Evolutionary conservation across 805 yeast genomes (phyloP).

Genomic region (Wickerhamiella hasegawae): DNA sequence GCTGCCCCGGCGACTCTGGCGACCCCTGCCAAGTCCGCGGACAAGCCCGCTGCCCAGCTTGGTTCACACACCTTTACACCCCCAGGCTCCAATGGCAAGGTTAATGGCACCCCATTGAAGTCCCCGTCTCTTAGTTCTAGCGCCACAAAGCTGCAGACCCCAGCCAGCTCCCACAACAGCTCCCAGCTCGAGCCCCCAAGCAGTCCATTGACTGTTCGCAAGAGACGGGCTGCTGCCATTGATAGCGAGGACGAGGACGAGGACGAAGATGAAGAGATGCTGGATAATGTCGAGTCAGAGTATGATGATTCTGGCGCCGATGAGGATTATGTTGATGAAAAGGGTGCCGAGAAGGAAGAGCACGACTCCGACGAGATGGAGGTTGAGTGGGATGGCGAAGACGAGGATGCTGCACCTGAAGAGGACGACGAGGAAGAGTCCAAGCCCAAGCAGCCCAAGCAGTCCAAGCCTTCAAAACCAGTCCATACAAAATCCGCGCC

Average conservation of each 20-base stretch:
- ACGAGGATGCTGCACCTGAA: not conserved
- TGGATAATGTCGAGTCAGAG: not conserved
- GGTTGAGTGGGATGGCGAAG: not conserved
- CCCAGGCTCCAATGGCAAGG: too few species aligned
- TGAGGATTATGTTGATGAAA: not conserved
- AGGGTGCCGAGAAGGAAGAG: too few species aligned
- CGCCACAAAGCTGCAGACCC: not conserved
- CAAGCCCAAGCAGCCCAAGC: not conserved
- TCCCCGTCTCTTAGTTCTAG: not conserved
- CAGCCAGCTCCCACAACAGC: not conserved
- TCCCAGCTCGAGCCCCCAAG: not conserved
- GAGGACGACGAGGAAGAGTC: not conserved
- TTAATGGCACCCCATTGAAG: too few species aligned
- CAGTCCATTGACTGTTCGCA: not conserved
- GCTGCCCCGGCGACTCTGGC: not conserved
- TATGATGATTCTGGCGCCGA: not conserved
- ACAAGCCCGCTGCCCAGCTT: too few species aligned
- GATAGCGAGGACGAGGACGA: slow-evolving; percentile 1
- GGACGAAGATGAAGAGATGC: not conserved
- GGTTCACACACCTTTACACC: too few species aligned
- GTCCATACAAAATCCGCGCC: too few species aligned
- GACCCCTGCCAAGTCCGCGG: not conserved
- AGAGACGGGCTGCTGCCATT: not conserved
- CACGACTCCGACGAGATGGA: not conserved
- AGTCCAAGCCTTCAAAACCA: not conserved